phyloP scores from a whole-genome alignment of 2,329 filamentous ascomycete genomes.

The Fusarium humuli region DNA sequence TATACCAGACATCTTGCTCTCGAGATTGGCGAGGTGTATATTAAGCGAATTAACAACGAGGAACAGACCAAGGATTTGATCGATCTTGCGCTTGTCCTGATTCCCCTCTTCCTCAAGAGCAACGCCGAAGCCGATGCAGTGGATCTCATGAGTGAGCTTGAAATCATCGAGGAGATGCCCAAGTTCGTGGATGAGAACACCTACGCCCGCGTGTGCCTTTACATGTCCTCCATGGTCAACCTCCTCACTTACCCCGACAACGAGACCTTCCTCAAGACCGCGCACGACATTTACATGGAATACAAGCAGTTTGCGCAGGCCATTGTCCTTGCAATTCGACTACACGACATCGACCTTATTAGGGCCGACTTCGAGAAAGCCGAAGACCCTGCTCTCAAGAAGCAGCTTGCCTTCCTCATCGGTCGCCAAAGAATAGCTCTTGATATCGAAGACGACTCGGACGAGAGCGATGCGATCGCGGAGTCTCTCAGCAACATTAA shows the following conservation, averaged over 20 bases:
- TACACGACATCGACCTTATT: constrained; percentile 90
- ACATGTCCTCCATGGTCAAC: constrained; percentile 99
- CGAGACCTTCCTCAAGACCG: constrained; percentile 91
- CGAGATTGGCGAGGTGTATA: constrained; percentile 95
- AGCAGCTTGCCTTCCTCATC: constrained; percentile 93
- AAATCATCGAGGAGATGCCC: constrained; percentile 93
- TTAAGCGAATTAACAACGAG: constrained; percentile 86
- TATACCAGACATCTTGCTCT: constrained; percentile 95
- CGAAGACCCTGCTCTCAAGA: constrained; percentile 83
- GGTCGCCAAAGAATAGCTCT: constrained; percentile 91
- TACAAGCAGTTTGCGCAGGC: constrained; percentile 95
- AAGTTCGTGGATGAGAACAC: constrained; percentile 94
- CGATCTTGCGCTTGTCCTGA: constrained; percentile 83
- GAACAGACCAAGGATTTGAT: constrained; percentile 86
- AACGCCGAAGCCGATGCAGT: constrained; percentile 98
- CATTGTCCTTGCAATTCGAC: constrained; percentile 90
- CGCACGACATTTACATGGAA: constrained; percentile 91
- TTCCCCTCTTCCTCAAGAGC: constrained; percentile 95
- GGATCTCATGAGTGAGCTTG: constrained; percentile 94
- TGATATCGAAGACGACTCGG: constrained; percentile 72
- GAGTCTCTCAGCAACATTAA: constrained; percentile 91
- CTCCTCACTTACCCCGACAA: constrained; percentile 98
- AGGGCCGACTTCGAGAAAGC: constrained; percentile 83
- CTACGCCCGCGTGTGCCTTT: constrained; percentile 91
- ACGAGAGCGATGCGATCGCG: constrained; percentile 78